A percentile compares a stretch with the other conserved stretches of the same genome.
phyloP scores from a whole-genome alignment of 805 yeast genomes.

The Candida ficus region DNA sequence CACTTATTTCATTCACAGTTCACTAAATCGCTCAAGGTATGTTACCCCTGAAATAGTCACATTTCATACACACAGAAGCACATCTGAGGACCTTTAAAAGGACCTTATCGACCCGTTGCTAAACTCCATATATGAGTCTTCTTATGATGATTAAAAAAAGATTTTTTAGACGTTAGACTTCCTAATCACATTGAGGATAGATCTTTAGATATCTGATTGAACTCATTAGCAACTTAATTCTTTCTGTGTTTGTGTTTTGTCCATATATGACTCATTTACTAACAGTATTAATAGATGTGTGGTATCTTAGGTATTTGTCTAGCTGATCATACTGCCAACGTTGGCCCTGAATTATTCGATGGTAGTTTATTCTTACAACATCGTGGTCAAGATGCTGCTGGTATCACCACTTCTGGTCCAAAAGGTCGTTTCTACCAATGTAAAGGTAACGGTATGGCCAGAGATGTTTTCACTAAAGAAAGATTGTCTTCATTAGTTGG shows the following conservation, averaged over 20 bases:
- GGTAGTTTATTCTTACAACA: constrained; percentile 92
- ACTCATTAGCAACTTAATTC: background rate
- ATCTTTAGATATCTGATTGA: constrained; percentile 19
- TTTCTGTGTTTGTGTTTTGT: background rate
- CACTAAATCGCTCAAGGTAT: too few relatives aligned
- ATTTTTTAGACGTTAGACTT: constrained; percentile 29
- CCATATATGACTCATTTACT: constrained; percentile 1
- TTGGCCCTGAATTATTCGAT: constrained; percentile 87
- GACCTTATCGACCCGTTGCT: too few relatives aligned
- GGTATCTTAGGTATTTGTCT: constrained; percentile 87
- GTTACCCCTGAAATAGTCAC: too few relatives aligned
- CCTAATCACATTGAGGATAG: constrained; percentile 26
- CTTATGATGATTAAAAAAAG: constrained; percentile 18
- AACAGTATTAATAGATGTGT: constrained; percentile 55
- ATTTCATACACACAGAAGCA: too few relatives aligned
- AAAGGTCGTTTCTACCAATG: constrained; percentile 95
- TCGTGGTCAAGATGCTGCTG: constrained; percentile 99
- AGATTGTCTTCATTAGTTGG: constrained; percentile 81
- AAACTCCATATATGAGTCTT: too few relatives aligned
- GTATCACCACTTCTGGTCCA: constrained; percentile 91
- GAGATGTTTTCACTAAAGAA: constrained; percentile 87
- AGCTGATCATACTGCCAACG: constrained; percentile 66
- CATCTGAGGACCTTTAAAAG: too few relatives aligned
- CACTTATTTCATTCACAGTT: too few relatives aligned
- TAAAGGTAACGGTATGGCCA: constrained; percentile 98